Base-by-base conservation (phyloP, 2,329 filamentous ascomycete species). In the Aureobasidium pullulans region DNA sequence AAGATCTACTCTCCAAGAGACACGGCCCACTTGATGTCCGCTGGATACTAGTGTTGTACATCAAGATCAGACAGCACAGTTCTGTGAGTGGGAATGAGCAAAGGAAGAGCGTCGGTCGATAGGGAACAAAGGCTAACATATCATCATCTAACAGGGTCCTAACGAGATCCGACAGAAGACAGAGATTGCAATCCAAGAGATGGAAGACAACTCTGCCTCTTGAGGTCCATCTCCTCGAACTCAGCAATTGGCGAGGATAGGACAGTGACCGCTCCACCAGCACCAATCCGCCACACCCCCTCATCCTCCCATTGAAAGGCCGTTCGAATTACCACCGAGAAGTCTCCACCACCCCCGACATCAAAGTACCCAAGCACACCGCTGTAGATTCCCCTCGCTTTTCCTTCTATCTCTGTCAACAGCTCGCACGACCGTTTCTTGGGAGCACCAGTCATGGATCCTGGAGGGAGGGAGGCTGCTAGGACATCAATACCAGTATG, bases 381-480 rank as follows among this genome's bases (percentile, higher is more conserved):
- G 6, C 90, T 90, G 73, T 96, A 96, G 53, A 96, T 74, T 34
- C 90, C 86, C 54, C 93, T 79, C 65, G 85, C 81, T 4, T 77
- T 70, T 16, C 73, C 74, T 72, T 96, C 92, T 43, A 96, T 80
- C 3, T 79, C 75, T 61, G 81, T 79, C 19, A 97, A 77, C 48
- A 96, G 81, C 76, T 96, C 87, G 71, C 93, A 96, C 64, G 88
- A 93, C 49, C 93, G 83, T 74, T 93, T 92, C 78, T 97, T 97
- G 0, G 93, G 94, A 0, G 93, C 93, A 6, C 94, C 94, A 1
- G 93, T 97, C 94, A 97, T 97, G 67, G 88, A 93, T 0, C 94
- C 93, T 0, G 94, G 91, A 0, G 94, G 93, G 0, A 97, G 79
- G 49, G 86, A 88, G 6, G 85, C 81, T 0, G 87, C 83, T 0